Base-by-base conservation (phyloP, 2,329 filamentous ascomycete species). In the Alternaria novae-zelandiae region DNA sequence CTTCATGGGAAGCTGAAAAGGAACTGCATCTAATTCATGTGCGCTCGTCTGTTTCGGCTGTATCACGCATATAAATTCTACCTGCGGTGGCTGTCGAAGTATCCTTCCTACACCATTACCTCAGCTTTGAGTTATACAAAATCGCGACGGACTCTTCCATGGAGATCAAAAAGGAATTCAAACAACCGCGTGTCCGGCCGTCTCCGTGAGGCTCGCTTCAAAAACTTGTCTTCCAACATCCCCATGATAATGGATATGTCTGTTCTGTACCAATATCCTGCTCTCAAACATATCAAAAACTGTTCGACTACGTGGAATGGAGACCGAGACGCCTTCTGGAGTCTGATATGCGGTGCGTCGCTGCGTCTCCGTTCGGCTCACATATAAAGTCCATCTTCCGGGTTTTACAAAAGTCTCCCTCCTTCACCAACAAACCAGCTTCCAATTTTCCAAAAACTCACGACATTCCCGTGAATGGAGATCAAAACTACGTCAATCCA, bases 261-360 rank as follows among this genome's bases (percentile, higher is more conserved):
- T 36, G 15, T n/a, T 36, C 8, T 36, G 32, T 36, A 3, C 32
- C 32, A 3, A 36, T 13, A n/a, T 36, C 15, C 13, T 36, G 4
- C 2, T 7, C 5, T 36, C 13, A 36, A n/a, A 36, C 13, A 36
- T 36, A 2, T 15, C 13, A 15, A 36, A 36, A 36, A 1, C 12
- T 30, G 4, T 30, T 30, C 28, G 5, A 13, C 12, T 30, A 3
- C 5, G 28, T 13, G 5, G 28, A 30, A 30, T 36, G 32, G 7
- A n/a, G 15, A 36, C 15, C 15, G 0, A 36, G 3, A 36, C 15
- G 15, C 15, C 8, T n/a, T 36, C 8, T 9, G 7, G 4, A n/a
- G 7, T 5, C 0, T 0, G 4, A 3, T 5, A n/a, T n/a, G 4
- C 15, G 15, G 32, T n/a, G 8, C 2, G 15, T 36, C 32, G n/a